These are phyloP conservation scores for Ceratocystis alfenasii DNA, from an alignment of 2,329 filamentous ascomycete genomes.

Conservation along the genomic window DNA sequence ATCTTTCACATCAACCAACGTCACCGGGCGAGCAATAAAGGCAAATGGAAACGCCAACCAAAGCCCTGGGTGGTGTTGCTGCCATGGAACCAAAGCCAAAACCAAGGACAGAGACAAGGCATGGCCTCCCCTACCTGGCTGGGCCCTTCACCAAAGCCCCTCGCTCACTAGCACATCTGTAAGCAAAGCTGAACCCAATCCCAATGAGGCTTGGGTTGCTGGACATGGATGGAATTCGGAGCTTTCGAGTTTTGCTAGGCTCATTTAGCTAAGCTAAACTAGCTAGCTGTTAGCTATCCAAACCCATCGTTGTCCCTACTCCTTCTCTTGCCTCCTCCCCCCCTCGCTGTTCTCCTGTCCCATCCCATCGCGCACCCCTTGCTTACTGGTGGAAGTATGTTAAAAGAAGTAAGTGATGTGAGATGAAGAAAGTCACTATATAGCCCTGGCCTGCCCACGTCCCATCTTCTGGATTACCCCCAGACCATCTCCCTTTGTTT, in stretches of 20 bases:
- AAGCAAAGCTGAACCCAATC: constrained; percentile 7
- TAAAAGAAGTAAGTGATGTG: constrained; percentile 5
- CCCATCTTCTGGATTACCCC: background rate
- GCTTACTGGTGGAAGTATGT: constrained; percentile 1
- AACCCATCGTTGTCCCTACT: background rate
- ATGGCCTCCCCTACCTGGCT: background rate
- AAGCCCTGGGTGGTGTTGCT: background rate
- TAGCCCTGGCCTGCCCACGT: constrained; percentile 4
- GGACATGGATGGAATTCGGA: background rate
- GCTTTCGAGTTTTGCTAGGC: constrained; percentile 3
- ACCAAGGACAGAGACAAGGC: background rate
- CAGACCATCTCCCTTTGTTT: background rate
- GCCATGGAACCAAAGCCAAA: background rate
- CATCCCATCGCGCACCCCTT: constrained; percentile 3
- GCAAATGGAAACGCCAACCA: no score
- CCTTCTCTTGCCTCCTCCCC: background rate
- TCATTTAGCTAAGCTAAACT: background rate
- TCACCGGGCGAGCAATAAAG: no score
- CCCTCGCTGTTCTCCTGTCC: background rate
- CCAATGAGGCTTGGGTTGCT: background rate
- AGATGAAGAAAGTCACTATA: constrained; percentile 10
- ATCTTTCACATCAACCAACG: no score
- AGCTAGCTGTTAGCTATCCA: background rate
- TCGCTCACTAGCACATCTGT: constrained; percentile 3
- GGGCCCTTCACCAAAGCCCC: background rate